Conservation (phyloP, 116 monocot genomes). For the Iris pallida region DNA sequence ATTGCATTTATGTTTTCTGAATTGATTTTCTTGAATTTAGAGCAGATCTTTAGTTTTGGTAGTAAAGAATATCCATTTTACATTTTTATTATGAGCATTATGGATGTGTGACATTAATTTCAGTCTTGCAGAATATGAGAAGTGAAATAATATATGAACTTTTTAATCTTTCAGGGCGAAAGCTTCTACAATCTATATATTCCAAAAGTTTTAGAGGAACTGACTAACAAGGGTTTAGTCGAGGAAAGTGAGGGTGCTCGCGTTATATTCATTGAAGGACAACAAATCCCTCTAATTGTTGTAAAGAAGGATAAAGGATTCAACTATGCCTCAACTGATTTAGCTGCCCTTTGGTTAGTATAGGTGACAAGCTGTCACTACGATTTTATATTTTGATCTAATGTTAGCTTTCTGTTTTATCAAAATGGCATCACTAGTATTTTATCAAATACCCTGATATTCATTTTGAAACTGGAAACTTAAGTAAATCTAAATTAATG, state of each 20-base stretch:
- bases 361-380: slow-evolving; percentile 1
- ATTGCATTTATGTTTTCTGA: no score
- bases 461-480: no score
- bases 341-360: slow-evolving; percentile 79
- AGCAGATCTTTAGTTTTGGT: no score
- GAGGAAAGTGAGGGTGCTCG: slow-evolving; percentile 82
- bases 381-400: not conserved
- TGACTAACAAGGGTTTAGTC: slow-evolving; percentile 46
- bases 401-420: no score
- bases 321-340: slow-evolving; percentile 94
- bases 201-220: slow-evolving; percentile 52
- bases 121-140: not conserved
- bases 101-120: no score
- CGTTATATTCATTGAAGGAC: slow-evolving; percentile 71
- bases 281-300: slow-evolving; percentile 73
- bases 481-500: no score
- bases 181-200: slow-evolving; percentile 94
- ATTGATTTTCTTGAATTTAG: no score
- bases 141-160: not conserved
- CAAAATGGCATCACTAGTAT: no score
- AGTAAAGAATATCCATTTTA: no score
- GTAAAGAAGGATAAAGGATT: slow-evolving; percentile 86
- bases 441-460: no score
- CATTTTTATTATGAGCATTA: no score
- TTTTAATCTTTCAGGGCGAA: slow-evolving; percentile 53